Percentiles rank a stretch among this genome's conserved stretches.
Conservation (phyloP, 768 basidiomycete genomes). For the Tephrocybe sp. region DNA sequence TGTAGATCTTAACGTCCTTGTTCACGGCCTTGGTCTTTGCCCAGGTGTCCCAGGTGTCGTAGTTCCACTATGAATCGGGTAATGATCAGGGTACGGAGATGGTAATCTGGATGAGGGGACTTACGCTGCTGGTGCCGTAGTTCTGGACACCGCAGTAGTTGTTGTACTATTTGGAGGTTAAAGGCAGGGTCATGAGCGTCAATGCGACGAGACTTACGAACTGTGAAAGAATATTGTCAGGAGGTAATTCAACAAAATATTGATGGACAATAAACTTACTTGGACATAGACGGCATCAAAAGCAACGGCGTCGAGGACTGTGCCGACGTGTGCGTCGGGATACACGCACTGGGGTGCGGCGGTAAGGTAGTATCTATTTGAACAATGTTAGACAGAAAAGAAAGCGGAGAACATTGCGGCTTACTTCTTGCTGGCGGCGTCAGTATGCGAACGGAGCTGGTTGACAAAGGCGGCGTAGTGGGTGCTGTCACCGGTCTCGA, state of each 20-base stretch:
- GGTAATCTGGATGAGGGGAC: too few relatives aligned
- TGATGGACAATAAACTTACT: too few relatives aligned
- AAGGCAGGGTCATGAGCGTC: neutral
- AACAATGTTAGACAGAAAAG: neutral
- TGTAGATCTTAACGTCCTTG: slow-evolving; percentile 51
- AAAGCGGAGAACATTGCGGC: slow-evolving; percentile 6
- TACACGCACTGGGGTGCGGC: slow-evolving; percentile 58
- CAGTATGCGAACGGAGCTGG: slow-evolving; percentile 41
- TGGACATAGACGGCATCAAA: slow-evolving; percentile 71
- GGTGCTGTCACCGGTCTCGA: too few relatives aligned
- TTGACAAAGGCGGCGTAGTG: slow-evolving; percentile 49
- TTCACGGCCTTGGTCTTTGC: slow-evolving; percentile 52
- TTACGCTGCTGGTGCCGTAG: slow-evolving; percentile 39
- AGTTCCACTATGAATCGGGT: too few relatives aligned
- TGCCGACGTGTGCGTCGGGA: slow-evolving; percentile 57
- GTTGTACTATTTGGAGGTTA: slow-evolving; percentile 13
- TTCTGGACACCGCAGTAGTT: slow-evolving; percentile 31
- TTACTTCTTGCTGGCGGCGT: slow-evolving; percentile 47
- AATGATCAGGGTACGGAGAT: too few relatives aligned
- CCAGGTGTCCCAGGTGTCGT: slow-evolving; percentile 63
- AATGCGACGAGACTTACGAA: slow-evolving; percentile 15
- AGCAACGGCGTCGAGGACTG: slow-evolving; percentile 50
- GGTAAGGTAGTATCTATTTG: slow-evolving; percentile 51
- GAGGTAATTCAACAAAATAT: neutral
- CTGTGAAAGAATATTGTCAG: too few relatives aligned